phyloP scores from a whole-genome alignment of 2,329 filamentous ascomycete genomes.

The Fusarium floridanum region DNA sequence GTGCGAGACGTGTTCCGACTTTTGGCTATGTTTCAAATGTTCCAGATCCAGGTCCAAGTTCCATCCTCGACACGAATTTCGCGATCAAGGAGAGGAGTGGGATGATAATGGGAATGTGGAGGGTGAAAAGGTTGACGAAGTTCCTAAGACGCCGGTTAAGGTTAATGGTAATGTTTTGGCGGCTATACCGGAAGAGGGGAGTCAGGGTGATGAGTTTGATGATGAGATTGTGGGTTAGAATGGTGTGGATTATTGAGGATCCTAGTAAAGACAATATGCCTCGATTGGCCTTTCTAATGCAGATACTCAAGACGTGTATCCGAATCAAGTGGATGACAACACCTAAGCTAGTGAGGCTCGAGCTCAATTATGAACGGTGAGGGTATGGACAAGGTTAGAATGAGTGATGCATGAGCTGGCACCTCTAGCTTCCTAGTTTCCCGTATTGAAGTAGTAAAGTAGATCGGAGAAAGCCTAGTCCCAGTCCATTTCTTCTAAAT shows the following conservation, averaged over 20 bases:
- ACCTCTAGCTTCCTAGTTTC: too few species aligned
- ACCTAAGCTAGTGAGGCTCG: too few species aligned
- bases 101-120: neutral
- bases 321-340: neutral
- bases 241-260: neutral
- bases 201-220: slow-evolving; percentile 5
- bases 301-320: neutral
- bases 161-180: neutral
- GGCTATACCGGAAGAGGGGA: neutral
- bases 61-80: neutral
- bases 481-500: neutral
- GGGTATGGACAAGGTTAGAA: too few species aligned
- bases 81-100: neutral
- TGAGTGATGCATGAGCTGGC: too few species aligned
- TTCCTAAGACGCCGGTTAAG: neutral
- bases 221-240: slow-evolving; percentile 8
- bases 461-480: neutral
- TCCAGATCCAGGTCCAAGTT: neutral
- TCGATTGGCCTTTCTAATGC: neutral
- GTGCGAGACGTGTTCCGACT: neutral
- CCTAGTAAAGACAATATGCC: neutral
- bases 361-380: too few species aligned
- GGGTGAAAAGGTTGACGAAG: neutral
- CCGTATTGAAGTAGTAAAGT: too few species aligned
- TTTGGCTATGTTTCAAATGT: slow-evolving; percentile 1